Evolutionary conservation across 2,329 filamentous ascomycete genomes (phyloP).

Genomic region (Neofusicoccum ribis): DNA sequence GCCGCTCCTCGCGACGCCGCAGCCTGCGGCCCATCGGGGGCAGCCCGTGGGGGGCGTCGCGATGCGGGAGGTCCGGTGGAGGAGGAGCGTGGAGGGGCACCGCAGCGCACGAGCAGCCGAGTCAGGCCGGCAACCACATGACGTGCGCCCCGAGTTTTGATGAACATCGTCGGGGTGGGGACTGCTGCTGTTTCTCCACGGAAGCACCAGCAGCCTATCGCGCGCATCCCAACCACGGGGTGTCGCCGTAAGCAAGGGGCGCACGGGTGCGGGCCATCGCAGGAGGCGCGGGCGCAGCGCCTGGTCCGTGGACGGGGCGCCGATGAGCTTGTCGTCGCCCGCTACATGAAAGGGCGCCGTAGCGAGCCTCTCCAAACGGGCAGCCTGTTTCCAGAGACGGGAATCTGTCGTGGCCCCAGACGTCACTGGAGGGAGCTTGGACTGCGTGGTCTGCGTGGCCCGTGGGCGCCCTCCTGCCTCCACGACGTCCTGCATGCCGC

Average conservation of each 20-base stretch:
- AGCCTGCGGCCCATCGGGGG: no score
- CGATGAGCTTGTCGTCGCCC: neutral
- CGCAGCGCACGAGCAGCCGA: neutral
- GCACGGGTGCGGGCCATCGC: neutral
- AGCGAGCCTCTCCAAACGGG: neutral
- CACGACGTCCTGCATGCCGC: neutral
- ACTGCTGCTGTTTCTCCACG: neutral
- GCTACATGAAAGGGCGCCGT: neutral
- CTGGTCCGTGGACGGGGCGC: neutral
- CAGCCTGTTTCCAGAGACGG: neutral
- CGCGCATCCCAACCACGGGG: neutral
- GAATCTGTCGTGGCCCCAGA: neutral
- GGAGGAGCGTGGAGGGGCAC: neutral
- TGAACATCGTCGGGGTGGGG: slow-evolving; percentile 13
- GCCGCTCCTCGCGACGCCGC: no score
- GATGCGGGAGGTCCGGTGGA: neutral
- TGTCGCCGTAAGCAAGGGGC: neutral
- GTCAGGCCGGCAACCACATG: neutral
- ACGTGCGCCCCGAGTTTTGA: neutral
- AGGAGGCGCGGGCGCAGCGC: neutral
- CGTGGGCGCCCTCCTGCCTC: neutral
- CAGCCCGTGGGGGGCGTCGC: no score
- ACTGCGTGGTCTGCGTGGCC: neutral
- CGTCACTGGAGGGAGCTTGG: neutral
- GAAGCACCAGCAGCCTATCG: neutral